Conservation (phyloP, 1,284 basidiomycete genomes). For the Takashimella tepidaria region DNA sequence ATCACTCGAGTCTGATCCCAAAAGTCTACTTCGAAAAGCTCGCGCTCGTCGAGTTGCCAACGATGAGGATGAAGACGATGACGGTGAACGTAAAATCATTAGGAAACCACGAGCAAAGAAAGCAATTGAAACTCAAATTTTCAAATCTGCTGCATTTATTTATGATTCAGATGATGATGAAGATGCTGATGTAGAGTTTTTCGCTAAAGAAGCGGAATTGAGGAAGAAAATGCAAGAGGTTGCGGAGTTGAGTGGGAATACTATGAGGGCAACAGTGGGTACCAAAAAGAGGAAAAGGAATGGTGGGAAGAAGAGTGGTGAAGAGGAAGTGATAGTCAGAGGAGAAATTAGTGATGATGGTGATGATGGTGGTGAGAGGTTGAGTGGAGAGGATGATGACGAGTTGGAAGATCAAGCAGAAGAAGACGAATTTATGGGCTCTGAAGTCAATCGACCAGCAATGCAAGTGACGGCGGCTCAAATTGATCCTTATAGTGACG, state of each 20-base stretch:
- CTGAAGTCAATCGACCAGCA: too few species aligned
- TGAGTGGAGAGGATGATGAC: constrained; percentile 4
- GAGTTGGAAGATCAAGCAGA: constrained; percentile 5
- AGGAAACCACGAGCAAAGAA: constrained; percentile 18
- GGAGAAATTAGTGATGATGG: neutral
- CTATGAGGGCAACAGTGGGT: constrained; percentile 27
- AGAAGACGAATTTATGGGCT: too few species aligned
- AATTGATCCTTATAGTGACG: too few species aligned
- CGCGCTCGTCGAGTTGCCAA: constrained; percentile 41
- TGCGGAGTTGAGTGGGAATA: constrained; percentile 47
- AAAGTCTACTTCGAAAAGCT: constrained; percentile 24
- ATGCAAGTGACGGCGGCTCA: too few species aligned
- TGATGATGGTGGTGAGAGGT: constrained; percentile 5
- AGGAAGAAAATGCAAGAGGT: constrained; percentile 53
- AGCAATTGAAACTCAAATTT: constrained; percentile 59
- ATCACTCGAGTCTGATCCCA: constrained; percentile 25
- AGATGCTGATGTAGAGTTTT: constrained; percentile 57
- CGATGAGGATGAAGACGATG: constrained; percentile 70
- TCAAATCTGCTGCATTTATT: constrained; percentile 85
- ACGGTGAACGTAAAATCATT: constrained; percentile 56
- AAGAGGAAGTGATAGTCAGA: neutral
- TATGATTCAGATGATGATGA: constrained; percentile 73
- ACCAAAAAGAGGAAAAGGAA: constrained; percentile 39
- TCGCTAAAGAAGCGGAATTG: constrained; percentile 63
- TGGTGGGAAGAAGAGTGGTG: constrained; percentile 12